Conservation (phyloP, 495 filamentous ascomycete species). For the Annulohypoxylon maeteangense region DNA sequence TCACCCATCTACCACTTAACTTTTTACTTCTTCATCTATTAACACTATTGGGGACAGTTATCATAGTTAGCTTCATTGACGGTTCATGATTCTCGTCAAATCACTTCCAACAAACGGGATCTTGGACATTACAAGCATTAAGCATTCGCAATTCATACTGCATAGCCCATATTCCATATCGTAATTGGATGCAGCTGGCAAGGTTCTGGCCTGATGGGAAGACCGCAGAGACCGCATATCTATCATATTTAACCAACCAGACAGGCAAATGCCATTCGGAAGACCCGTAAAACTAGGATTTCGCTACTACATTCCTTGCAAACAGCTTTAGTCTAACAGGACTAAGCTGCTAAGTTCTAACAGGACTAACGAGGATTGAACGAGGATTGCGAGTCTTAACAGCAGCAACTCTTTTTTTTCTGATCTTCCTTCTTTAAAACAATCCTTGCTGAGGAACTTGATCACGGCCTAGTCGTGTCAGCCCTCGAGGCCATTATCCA, state of each 20-base stretch:
- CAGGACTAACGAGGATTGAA: background rate
- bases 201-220: constrained; percentile 11
- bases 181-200: constrained; percentile 27
- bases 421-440: constrained; percentile 24
- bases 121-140: constrained; percentile 1
- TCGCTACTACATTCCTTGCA: constrained; percentile 41
- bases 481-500: constrained; percentile 45
- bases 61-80: background rate
- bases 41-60: background rate
- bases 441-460: constrained; percentile 40
- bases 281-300: constrained; percentile 29
- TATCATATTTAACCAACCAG: constrained; percentile 35
- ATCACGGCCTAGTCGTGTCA: constrained; percentile 42
- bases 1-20: background rate
- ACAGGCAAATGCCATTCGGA: constrained; percentile 15
- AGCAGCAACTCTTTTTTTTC: background rate
- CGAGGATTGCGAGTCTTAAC: background rate
- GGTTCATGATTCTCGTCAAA: constrained; percentile 8
- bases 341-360: background rate
- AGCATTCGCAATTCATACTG: constrained; percentile 20
- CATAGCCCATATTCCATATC: constrained; percentile 24
- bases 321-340: constrained; percentile 5
- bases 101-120: constrained; percentile 14
- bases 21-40: constrained; percentile 13
- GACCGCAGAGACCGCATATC: constrained; percentile 16